phyloP scores from a whole-genome alignment of 164 flowering plant genomes.

The Aristolochia contorta region DNA sequence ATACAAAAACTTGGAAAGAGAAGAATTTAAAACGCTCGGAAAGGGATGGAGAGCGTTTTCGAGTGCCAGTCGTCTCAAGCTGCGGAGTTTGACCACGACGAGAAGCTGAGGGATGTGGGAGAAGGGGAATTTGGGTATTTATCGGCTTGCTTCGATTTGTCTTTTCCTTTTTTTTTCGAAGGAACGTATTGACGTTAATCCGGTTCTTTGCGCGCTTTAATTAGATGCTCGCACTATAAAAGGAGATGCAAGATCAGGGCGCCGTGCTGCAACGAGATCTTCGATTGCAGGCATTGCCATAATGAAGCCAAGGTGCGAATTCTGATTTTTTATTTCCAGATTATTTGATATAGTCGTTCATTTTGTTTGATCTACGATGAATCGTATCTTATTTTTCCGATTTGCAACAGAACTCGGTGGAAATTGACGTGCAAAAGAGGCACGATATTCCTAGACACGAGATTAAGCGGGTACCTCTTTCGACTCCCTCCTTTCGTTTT shows the following conservation, averaged over 20 bases:
- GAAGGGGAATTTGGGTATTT: conserved; percentile 37
- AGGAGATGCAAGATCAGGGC: conserved; percentile 85
- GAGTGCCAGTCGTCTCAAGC: not conserved
- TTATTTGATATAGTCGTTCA: not conserved
- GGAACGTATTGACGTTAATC: not conserved
- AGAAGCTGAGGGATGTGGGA: conserved; percentile 17
- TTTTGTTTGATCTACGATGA: not conserved
- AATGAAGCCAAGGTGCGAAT: conserved; percentile 67
- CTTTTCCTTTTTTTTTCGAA: not conserved
- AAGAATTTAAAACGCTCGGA: not conserved
- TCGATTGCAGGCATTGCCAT: conserved; percentile 92
- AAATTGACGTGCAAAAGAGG: conserved; percentile 37
- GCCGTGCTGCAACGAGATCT: conserved; percentile 79
- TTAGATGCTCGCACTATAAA: conserved; percentile 70
- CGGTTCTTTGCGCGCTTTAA: not conserved
- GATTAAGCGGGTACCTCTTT: conserved; percentile 43
- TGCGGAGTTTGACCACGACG: not conserved
- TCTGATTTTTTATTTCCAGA: too few species aligned
- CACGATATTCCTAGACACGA: conserved; percentile 85
- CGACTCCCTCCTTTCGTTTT: conserved; percentile 2
- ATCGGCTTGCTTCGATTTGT: not conserved
- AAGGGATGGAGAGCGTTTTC: not conserved
- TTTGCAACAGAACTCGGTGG: conserved; percentile 50
- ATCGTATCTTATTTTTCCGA: not conserved
- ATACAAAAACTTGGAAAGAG: not conserved